Evolutionary conservation across 2,329 filamentous ascomycete genomes (phyloP).

Genomic region (Apiospora saccharicola): DNA sequence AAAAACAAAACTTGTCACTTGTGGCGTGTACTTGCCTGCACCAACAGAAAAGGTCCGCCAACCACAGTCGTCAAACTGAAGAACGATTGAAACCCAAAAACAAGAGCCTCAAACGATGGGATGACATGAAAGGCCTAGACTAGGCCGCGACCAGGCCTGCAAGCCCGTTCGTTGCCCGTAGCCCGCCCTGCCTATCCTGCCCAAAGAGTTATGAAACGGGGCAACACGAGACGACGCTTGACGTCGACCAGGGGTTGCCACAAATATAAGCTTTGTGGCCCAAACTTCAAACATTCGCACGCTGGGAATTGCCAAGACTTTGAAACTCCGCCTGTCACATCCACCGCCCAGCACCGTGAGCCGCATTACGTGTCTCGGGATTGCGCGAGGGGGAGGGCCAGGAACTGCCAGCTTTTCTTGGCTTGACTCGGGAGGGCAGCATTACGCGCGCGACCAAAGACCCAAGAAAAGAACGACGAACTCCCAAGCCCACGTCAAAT

Average conservation of each 20-base stretch:
- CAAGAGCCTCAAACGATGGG: constrained; percentile 4
- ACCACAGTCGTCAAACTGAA: neutral
- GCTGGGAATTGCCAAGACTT: constrained; percentile 17
- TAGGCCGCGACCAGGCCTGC: neutral
- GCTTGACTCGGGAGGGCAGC: neutral
- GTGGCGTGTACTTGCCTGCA: neutral
- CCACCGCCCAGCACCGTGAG: neutral
- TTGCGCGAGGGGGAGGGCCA: neutral
- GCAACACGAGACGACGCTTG: constrained; percentile 11
- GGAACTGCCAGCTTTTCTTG: neutral
- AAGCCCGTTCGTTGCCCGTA: neutral
- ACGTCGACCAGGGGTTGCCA: neutral
- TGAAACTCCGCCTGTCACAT: constrained; percentile 19
- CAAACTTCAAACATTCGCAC: constrained; percentile 10
- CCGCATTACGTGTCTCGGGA: constrained; percentile 10
- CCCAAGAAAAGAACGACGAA: neutral
- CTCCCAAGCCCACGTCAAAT: neutral
- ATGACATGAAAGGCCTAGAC: neutral
- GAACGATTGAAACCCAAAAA: constrained; percentile 8
- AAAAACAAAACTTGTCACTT: neutral
- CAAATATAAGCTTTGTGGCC: neutral
- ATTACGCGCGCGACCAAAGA: neutral
- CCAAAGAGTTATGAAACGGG: neutral
- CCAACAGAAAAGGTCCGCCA: neutral
- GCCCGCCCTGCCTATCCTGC: neutral